phyloP scores from a whole-genome alignment of 2,329 filamentous ascomycete genomes.

The Fusarium agapanthi region DNA sequence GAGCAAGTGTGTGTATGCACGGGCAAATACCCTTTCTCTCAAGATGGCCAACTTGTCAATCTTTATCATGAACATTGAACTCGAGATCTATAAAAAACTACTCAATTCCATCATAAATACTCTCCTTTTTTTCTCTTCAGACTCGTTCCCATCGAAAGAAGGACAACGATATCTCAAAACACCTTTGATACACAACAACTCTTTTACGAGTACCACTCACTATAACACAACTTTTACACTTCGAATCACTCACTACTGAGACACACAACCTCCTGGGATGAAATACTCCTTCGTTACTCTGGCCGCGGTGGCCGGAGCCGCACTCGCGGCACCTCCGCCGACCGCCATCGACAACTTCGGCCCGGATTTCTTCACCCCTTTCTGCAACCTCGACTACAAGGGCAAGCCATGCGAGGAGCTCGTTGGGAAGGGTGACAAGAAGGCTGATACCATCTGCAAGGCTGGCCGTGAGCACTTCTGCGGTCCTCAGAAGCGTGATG shows the following conservation, averaged over 20 bases:
- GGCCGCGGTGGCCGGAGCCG: slow-evolving; percentile 31
- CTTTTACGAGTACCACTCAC: slow-evolving; percentile 31
- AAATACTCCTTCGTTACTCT: slow-evolving; percentile 43
- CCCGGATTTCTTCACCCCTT: not conserved
- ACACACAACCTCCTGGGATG: slow-evolving; percentile 32
- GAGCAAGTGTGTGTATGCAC: not conserved
- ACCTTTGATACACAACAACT: slow-evolving; percentile 30
- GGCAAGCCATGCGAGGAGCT: not conserved
- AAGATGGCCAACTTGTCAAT: not conserved
- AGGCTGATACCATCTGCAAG: not conserved
- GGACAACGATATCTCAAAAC: slow-evolving; percentile 25
- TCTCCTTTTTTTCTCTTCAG: slow-evolving; percentile 28
- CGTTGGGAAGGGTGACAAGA: not conserved
- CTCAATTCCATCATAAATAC: not conserved
- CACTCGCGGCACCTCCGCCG: slow-evolving; percentile 4
- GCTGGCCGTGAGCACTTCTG: not conserved
- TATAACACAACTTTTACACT: slow-evolving; percentile 5
- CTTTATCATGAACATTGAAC: slow-evolving; percentile 4
- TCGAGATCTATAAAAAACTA: slow-evolving; percentile 32
- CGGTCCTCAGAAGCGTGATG: not conserved
- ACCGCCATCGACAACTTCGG: not conserved
- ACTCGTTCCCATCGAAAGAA: slow-evolving; percentile 38
- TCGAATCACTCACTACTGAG: slow-evolving; percentile 11
- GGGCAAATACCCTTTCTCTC: not conserved
- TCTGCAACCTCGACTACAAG: not conserved